Conservation (phyloP, 768 basidiomycete species). For the Lentinula aciculospora region DNA sequence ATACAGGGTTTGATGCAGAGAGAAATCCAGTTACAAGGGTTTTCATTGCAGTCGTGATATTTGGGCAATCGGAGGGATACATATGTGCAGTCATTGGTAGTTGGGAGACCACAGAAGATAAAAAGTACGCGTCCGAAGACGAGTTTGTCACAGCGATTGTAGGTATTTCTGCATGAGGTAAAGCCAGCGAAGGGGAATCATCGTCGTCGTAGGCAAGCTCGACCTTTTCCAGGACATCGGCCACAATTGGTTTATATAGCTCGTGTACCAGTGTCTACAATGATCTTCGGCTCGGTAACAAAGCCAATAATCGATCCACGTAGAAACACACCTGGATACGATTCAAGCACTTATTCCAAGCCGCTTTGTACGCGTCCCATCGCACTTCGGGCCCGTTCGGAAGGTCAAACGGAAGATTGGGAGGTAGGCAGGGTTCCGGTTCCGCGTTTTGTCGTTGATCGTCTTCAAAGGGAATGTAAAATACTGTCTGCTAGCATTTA, state of each 20-base stretch:
- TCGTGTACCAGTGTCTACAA: constrained; percentile 38
- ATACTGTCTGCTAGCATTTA: neutral
- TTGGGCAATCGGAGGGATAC: constrained; percentile 53
- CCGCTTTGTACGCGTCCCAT: constrained; percentile 45
- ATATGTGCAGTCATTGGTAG: constrained; percentile 42
- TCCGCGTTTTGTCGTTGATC: neutral
- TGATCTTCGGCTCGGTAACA: neutral
- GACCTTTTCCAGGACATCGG: constrained; percentile 38
- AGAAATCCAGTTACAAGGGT: constrained; percentile 49
- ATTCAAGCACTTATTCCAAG: constrained; percentile 55
- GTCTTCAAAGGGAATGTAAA: constrained; percentile 1
- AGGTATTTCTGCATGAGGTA: constrained; percentile 59
- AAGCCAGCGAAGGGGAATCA: constrained; percentile 33
- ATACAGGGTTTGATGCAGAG: constrained; percentile 20
- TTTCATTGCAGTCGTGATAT: constrained; percentile 47
- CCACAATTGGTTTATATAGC: constrained; percentile 44
- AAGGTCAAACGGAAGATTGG: neutral
- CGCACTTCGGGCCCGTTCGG: constrained; percentile 22
- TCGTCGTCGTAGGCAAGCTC: constrained; percentile 33
- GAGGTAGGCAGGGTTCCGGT: neutral
- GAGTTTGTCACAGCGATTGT: constrained; percentile 45
- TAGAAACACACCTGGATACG: constrained; percentile 43
- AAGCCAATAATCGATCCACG: neutral
- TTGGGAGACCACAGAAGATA: constrained; percentile 35
- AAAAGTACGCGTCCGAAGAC: constrained; percentile 36